Evolutionary conservation across 495 filamentous ascomycete species (phyloP).

Genomic region (Saxophila tyrrhenica): DNA sequence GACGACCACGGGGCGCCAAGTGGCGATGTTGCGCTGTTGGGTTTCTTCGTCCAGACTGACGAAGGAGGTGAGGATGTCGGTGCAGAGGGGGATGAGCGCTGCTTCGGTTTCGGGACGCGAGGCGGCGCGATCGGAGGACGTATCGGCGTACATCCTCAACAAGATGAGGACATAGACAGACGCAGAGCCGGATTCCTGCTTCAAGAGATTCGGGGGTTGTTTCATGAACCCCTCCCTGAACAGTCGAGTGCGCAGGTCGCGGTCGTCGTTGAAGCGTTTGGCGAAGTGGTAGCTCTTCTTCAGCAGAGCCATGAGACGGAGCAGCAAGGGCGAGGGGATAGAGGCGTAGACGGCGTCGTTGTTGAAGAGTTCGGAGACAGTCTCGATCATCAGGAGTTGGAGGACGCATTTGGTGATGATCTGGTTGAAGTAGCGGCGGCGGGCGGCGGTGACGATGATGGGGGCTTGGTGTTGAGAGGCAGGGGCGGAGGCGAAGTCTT

Average conservation of each 20-base stretch:
- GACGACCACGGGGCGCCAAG: conserved; percentile 93
- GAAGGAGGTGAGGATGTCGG: conserved; percentile 79
- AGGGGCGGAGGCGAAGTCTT: conserved; percentile 66
- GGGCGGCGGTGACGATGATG: conserved; percentile 78
- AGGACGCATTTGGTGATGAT: conserved; percentile 99
- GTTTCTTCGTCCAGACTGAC: conserved; percentile 79
- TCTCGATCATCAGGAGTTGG: conserved; percentile 97
- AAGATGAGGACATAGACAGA: conserved; percentile 89
- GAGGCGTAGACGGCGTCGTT: conserved; percentile 90
- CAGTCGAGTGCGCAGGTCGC: conserved; percentile 83
- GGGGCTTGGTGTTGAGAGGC: conserved; percentile 64
- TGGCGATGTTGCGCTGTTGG: conserved; percentile 89
- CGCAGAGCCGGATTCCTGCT: conserved; percentile 88
- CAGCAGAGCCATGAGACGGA: conserved; percentile 83
- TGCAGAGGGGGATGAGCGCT: conserved; percentile 87
- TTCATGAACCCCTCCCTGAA: conserved; percentile 99
- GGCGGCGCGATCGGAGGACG: conserved; percentile 64
- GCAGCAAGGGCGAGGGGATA: conserved; percentile 77
- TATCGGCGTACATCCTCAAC: conserved; percentile 92
- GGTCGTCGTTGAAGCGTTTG: conserved; percentile 92
- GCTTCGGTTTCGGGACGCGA: conserved; percentile 72
- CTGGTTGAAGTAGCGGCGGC: conserved; percentile 95
- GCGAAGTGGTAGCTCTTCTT: conserved; percentile 95
- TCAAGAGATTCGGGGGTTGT: conserved; percentile 94
- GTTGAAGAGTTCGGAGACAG: conserved; percentile 93